phyloP scores from a whole-genome alignment of 164 flowering plant species.

The Stephania japonica region DNA sequence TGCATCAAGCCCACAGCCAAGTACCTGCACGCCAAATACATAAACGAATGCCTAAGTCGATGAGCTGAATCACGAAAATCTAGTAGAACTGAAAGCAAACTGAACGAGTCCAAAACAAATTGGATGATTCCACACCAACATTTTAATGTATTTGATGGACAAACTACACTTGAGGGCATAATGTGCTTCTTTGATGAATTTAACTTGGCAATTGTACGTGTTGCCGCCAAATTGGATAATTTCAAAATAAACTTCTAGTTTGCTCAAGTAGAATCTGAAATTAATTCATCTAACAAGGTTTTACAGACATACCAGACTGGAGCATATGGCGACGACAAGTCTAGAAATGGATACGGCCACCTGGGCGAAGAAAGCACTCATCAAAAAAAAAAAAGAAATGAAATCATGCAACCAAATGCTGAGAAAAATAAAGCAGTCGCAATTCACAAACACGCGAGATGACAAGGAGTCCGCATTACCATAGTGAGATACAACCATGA shows the following conservation, averaged over 20 bases:
- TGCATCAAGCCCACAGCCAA: constrained; percentile 68
- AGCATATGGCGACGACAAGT: constrained; percentile 54
- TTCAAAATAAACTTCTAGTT: not conserved
- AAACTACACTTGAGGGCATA: too few relatives aligned
- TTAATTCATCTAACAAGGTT: not conserved
- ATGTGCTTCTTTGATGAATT: not conserved
- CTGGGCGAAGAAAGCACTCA: constrained; percentile 9
- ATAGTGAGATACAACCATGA: constrained; percentile 59
- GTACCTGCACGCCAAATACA: constrained; percentile 49
- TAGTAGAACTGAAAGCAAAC: not conserved
- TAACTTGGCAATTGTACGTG: not conserved
- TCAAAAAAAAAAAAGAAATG: constrained; percentile 1
- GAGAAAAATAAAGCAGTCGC: not conserved
- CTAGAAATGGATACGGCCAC: constrained; percentile 72
- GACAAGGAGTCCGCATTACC: constrained; percentile 37
- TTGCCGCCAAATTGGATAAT: not conserved
- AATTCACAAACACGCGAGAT: not conserved
- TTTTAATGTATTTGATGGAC: not conserved
- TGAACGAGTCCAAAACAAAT: not conserved
- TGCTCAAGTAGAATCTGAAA: not conserved
- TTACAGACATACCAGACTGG: constrained; percentile 42
- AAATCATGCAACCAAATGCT: not conserved
- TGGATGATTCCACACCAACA: not conserved
- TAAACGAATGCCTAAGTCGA: not conserved
- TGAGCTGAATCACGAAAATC: not conserved